Conservation (phyloP, 768 basidiomycete genomes). For the Galerina sulciceps region DNA sequence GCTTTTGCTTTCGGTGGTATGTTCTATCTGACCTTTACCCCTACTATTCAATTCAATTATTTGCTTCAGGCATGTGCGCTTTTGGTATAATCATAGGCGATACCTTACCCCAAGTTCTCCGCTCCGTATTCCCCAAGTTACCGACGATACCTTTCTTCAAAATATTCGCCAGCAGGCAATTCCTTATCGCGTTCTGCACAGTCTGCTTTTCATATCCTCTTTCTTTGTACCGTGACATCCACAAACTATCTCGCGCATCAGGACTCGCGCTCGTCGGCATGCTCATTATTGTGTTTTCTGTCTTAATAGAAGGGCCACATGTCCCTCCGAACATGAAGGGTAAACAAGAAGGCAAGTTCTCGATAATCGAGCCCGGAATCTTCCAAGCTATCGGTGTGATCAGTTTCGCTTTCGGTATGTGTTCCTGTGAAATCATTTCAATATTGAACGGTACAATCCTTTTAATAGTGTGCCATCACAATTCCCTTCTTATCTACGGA, state of each 20-base stretch:
- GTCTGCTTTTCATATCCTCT: slow-evolving; percentile 91
- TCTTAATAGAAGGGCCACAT: slow-evolving; percentile 82
- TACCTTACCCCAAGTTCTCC: slow-evolving; percentile 94
- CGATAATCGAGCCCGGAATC: slow-evolving; percentile 77
- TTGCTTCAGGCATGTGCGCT: slow-evolving; percentile 85
- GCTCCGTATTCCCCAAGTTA: slow-evolving; percentile 77
- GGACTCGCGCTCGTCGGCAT: slow-evolving; percentile 91
- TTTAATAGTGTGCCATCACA: slow-evolving; percentile 87
- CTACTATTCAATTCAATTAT: background rate
- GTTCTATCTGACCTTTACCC: slow-evolving; percentile 19
- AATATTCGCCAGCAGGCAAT: slow-evolving; percentile 83
- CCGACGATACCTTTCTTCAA: slow-evolving; percentile 72
- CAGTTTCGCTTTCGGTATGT: slow-evolving; percentile 80
- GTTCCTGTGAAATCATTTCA: background rate
- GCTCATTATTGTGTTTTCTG: slow-evolving; percentile 88
- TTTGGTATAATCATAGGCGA: slow-evolving; percentile 99
- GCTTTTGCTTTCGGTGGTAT: slow-evolving; percentile 95
- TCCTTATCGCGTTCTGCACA: slow-evolving; percentile 89
- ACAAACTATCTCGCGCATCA: slow-evolving; percentile 93
- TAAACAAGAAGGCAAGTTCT: slow-evolving; percentile 72
- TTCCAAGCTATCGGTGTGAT: slow-evolving; percentile 98
- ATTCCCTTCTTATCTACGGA: slow-evolving; percentile 95
- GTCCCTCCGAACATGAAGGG: slow-evolving; percentile 78
- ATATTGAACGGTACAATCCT: slow-evolving; percentile 46
- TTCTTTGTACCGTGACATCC: slow-evolving; percentile 95